Evolutionary conservation across 2,329 filamentous ascomycete species (phyloP), one percentile per base, ranked within the genome.

Genomic region (Aspergillus quadricinctus): DNA sequence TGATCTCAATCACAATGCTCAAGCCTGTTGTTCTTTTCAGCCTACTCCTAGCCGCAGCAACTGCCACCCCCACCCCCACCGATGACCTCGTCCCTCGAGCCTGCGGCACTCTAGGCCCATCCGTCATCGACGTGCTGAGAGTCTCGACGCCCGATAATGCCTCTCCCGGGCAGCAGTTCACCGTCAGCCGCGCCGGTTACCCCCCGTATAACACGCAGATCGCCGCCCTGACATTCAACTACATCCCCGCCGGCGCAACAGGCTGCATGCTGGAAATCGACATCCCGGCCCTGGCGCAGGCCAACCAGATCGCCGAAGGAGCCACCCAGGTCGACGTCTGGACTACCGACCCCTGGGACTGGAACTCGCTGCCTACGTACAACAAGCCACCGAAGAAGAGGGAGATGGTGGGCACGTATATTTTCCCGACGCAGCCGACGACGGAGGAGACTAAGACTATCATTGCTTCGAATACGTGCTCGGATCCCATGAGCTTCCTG

Each of bases 231-330:
- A 59, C 62, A 19, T 65, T 65, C 57, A 31, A n/a, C 9, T 48
- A 56, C 48, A 60, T 65, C 48, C 59, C 63, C 23, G 6, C 28
- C 2, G 50, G 41, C 8, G 51, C 62, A 7, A 62, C 59, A 1
- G 62, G 63, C 14, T 65, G 63, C 48, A 60, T 52, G 27, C 57
- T 64, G 1, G 35, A 59, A n/a, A 53, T 62, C 40, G 52, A 53
- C 0, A 58, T 64, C 43, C 62, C 62, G 1, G 6, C 41, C 1
- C 58, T 64, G 1, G 14, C 45, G 1, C 14, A 54, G 1, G n/a
- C 45, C 10, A 57, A 57, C 37, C 50, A 57, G 35, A 63, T 65
- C 14, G 63, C 63, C 1, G 29, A 7, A 0, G 59, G 61, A 1
- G 52, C 45, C 21, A 60, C 19, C 23, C 57, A 62, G 21, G 63